Percentiles rank a stretch among this genome's conserved stretches.
phyloP scores from a whole-genome alignment of 2,329 filamentous ascomycete genomes.

The Xylaria sp. region DNA sequence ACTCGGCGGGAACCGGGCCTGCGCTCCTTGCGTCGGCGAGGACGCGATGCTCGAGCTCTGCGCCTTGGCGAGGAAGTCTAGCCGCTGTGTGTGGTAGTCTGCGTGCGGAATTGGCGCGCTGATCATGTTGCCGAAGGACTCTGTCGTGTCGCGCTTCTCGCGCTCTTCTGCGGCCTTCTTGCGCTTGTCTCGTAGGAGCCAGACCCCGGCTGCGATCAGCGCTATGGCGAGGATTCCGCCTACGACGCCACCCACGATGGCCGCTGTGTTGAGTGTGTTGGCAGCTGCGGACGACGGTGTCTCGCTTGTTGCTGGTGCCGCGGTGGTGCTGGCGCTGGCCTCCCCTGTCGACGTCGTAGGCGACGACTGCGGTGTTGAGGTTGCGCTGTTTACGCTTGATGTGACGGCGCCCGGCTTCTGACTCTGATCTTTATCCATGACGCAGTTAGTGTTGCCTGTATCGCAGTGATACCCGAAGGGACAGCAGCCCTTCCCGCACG shows the following conservation, averaged over 20 bases:
- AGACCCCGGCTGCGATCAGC: conserved; percentile 34
- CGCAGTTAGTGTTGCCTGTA: conserved; percentile 57
- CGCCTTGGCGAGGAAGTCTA: conserved; percentile 47
- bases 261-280: conserved; percentile 41
- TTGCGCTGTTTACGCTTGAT: conserved; percentile 25
- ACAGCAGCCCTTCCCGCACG: conserved; percentile 74
- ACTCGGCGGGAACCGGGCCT: conserved; percentile 41
- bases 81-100: conserved; percentile 42
- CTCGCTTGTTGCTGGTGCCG: conserved; percentile 35
- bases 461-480: conserved; percentile 77
- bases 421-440: conserved; percentile 63
- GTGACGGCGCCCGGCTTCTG: conserved; percentile 41
- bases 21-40: conserved; percentile 29
- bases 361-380: conserved; percentile 18
- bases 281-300: conserved; percentile 33
- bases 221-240: conserved; percentile 43
- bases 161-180: conserved; percentile 30
- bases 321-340: conserved; percentile 15
- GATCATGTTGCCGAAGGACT: conserved; percentile 48
- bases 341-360: conserved; percentile 13
- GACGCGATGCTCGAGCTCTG: conserved; percentile 40
- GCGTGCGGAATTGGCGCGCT: conserved; percentile 47
- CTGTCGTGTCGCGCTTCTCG: conserved; percentile 30
- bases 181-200: conserved; percentile 40
- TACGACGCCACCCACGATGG: conserved; percentile 49